Base-by-base conservation (phyloP, 169 alveolate genomes). In the Plasmodium cynomolgi region DNA sequence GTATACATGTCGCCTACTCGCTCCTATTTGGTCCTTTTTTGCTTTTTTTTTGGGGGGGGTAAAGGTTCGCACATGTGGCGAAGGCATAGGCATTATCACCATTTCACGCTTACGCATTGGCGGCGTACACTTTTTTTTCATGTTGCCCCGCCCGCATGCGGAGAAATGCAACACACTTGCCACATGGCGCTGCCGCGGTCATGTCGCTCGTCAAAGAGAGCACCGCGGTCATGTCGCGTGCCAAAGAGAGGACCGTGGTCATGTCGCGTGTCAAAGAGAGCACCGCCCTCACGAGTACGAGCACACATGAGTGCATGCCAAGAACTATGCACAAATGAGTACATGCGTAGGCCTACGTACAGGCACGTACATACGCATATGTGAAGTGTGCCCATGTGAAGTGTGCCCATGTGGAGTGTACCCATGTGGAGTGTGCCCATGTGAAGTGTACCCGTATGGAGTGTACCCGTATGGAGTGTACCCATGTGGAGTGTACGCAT, bases 281-380 rank as follows among this genome's bases (percentile, higher is more conserved):
- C 9, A 1, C 62, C 62, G 23, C 62, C 9, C 17, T 44, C 17
- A 11, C 17, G n/a, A 9, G 56, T 44, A 44, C n/a, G 56, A 9
- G 54, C 8, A 41, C 15, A 8, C 54, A 44, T 44, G 7, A 77
- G 50, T 7, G 26, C 50, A 33, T 77, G 23, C 71, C 41, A 9
- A 11, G 71, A 77, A 17, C 33, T 15, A 33, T 15, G 23, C 17
- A 77, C 50, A 33, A 39, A 77, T 77, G 54, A 20, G 8, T 77
- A 77, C 84, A 31, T 80, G 39, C 84, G 37, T 80, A 80, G 9
- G 84, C 56, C 41, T 50, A 77, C 50, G 13, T 26, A 77, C 41
- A 77, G 37, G 50, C 7, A 77, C 68, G 23, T 77, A 77, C 84
- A 4, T 77, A 77, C 84, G 29, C 15, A 31, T 26, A 33, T 31